phyloP scores from a whole-genome alignment of 768 basidiomycete species.

The Hericium erinaceus region DNA sequence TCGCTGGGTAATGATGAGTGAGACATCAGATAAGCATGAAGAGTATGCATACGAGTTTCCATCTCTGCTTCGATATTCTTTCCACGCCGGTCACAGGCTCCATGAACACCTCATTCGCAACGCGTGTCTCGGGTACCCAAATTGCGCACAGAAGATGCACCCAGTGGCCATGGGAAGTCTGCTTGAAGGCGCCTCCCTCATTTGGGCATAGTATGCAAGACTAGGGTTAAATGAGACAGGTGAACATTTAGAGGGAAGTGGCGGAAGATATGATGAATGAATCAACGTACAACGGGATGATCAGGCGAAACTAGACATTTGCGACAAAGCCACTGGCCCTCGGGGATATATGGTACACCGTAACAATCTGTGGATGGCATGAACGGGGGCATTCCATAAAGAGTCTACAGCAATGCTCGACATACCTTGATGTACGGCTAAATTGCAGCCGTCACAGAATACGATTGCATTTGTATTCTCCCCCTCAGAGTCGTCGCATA shows the following conservation, averaged over 20 bases:
- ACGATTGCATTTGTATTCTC: slow-evolving; percentile 99
- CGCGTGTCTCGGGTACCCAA: slow-evolving; percentile 91
- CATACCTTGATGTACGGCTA: slow-evolving; percentile 98
- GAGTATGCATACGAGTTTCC: slow-evolving; percentile 71
- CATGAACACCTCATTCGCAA: slow-evolving; percentile 95
- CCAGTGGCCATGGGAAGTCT: slow-evolving; percentile 89
- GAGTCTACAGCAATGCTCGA: not conserved
- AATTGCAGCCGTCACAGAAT: slow-evolving; percentile 97
- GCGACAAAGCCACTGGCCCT: slow-evolving; percentile 98
- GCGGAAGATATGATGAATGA: not conserved
- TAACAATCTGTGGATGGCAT: slow-evolving; percentile 72
- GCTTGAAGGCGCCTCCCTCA: slow-evolving; percentile 97
- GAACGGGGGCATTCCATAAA: not conserved
- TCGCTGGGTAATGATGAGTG: slow-evolving; percentile 26
- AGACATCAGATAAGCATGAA: not conserved
- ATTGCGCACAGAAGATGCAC: slow-evolving; percentile 94
- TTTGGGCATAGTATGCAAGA: slow-evolving; percentile 93
- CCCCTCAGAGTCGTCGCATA: slow-evolving; percentile 97
- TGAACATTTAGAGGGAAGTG: too few relatives aligned
- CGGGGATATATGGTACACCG: slow-evolving; percentile 97
- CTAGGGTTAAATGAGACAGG: slow-evolving; percentile 29
- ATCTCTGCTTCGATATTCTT: slow-evolving; percentile 78
- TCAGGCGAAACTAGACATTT: slow-evolving; percentile 98
- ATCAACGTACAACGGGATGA: slow-evolving; percentile 72
- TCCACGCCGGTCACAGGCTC: slow-evolving; percentile 92